Conservation (phyloP, 495 filamentous ascomycete species). For the Aspergillus cristatus region DNA sequence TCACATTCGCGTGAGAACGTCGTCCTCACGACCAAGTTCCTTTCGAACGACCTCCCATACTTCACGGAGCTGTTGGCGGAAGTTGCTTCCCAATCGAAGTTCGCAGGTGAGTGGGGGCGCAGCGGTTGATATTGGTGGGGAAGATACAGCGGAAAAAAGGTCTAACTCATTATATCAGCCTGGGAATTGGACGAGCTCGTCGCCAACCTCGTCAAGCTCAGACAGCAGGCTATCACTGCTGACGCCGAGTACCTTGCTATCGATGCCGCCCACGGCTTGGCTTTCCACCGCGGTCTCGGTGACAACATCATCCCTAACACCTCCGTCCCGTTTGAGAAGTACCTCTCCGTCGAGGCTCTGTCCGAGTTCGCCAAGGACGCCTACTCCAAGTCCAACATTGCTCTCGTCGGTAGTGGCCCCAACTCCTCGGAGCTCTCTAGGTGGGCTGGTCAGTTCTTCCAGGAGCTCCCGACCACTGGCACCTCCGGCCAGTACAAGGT, state of each 20-base stretch:
- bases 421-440: slow-evolving; percentile 66
- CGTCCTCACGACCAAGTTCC: slow-evolving; percentile 84
- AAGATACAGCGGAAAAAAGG: neutral
- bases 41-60: slow-evolving; percentile 92
- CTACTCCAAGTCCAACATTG: slow-evolving; percentile 82
- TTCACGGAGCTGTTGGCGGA: slow-evolving; percentile 93
- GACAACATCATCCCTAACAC: slow-evolving; percentile 59
- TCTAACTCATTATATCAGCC: slow-evolving; percentile 37
- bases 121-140: neutral
- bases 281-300: slow-evolving; percentile 93
- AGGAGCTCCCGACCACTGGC: slow-evolving; percentile 31
- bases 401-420: slow-evolving; percentile 82
- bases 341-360: slow-evolving; percentile 63
- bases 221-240: slow-evolving; percentile 57
- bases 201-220: slow-evolving; percentile 55
- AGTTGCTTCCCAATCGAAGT: slow-evolving; percentile 80
- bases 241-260: slow-evolving; percentile 64
- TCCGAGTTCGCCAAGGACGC: slow-evolving; percentile 62
- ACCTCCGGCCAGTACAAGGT: slow-evolving; percentile 28
- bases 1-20: slow-evolving; percentile 89
- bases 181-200: slow-evolving; percentile 86
- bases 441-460: slow-evolving; percentile 91
- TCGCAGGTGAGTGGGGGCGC: slow-evolving; percentile 50
- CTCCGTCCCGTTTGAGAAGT: slow-evolving; percentile 60
- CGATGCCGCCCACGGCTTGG: slow-evolving; percentile 76